Conservation (phyloP, 148 eudicot genomes). For the Silene latifolia region DNA sequence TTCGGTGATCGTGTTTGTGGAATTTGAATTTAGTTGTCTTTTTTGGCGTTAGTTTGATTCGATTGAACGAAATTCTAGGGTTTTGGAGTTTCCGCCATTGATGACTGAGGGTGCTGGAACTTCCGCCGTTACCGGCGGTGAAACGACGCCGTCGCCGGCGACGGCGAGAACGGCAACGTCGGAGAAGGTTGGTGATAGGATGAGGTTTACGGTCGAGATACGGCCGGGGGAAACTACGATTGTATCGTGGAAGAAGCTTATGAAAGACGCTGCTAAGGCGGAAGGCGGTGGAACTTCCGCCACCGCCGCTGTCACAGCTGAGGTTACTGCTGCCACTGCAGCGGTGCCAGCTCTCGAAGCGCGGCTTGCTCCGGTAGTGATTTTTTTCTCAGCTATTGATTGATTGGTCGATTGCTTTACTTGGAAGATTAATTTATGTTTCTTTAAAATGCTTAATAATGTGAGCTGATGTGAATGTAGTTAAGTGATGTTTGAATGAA, state of each 20-base stretch:
- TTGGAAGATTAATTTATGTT: too few species aligned
- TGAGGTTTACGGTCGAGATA: slow-evolving; percentile 77
- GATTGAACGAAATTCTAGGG: slow-evolving; percentile 23
- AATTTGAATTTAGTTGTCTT: background rate
- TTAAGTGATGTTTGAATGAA: slow-evolving; percentile 3
- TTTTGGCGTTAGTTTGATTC: background rate
- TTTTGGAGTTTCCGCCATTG: background rate
- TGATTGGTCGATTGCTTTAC: background rate
- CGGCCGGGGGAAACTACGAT: slow-evolving; percentile 87
- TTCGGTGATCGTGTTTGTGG: background rate
- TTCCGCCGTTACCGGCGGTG: slow-evolving; percentile 25
- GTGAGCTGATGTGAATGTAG: slow-evolving; percentile 9
- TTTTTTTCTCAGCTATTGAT: background rate
- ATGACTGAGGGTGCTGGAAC: slow-evolving; percentile 31
- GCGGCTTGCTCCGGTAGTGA: slow-evolving; percentile 44
- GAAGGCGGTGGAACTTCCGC: slow-evolving; percentile 21
- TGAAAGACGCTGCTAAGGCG: slow-evolving; percentile 58
- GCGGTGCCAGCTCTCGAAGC: slow-evolving; percentile 39
- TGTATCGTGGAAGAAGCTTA: slow-evolving; percentile 94
- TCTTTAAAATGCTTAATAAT: slow-evolving; percentile 6
- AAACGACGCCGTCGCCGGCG: slow-evolving; percentile 12
- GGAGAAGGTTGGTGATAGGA: slow-evolving; percentile 52
- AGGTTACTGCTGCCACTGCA: background rate
- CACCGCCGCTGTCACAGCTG: slow-evolving; percentile 6
- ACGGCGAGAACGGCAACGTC: slow-evolving; percentile 36